These are phyloP conservation scores for Obba rivulosa DNA, from an alignment of 768 basidiomycete species.

Conservation along the genomic window DNA sequence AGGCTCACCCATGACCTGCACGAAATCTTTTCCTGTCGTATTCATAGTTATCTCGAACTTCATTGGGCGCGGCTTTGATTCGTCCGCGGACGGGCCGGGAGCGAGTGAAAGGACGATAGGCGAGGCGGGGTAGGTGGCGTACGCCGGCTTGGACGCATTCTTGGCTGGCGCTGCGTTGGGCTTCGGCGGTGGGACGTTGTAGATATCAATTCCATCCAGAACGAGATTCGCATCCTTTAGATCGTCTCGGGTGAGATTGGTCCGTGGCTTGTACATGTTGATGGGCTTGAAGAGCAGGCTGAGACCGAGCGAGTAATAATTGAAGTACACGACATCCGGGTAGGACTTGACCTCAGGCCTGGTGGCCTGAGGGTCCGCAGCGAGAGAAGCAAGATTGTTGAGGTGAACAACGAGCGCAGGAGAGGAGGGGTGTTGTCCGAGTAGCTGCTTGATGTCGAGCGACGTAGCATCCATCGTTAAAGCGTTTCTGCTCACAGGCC, in stretches of 20 bases:
- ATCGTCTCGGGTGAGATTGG: constrained; percentile 38
- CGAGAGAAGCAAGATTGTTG: constrained; percentile 20
- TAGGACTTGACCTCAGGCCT: constrained; percentile 74
- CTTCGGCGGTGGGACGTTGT: constrained; percentile 49
- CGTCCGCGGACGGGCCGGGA: constrained; percentile 8
- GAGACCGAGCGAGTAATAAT: constrained; percentile 73
- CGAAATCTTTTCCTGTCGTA: constrained; percentile 76
- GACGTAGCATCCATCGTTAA: constrained; percentile 9
- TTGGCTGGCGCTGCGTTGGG: constrained; percentile 21
- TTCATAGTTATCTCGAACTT: constrained; percentile 38
- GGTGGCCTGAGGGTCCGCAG: constrained; percentile 12
- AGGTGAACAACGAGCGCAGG: constrained; percentile 39
- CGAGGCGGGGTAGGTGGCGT: constrained; percentile 49
- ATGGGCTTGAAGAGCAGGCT: constrained; percentile 73
- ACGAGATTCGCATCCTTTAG: constrained; percentile 46
- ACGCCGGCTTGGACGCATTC: constrained; percentile 40
- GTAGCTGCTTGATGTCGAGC: constrained; percentile 29
- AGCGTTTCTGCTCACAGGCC: not conserved
- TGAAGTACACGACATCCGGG: constrained; percentile 82
- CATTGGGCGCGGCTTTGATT: constrained; percentile 29
- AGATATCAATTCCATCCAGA: constrained; percentile 77
- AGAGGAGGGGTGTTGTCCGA: constrained; percentile 50
- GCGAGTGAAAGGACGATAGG: constrained; percentile 46
- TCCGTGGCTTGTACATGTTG: constrained; percentile 54
- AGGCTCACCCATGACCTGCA: constrained; percentile 75